phyloP scores from a whole-genome alignment of 1,284 basidiomycete species.

The Athelia sp. region DNA sequence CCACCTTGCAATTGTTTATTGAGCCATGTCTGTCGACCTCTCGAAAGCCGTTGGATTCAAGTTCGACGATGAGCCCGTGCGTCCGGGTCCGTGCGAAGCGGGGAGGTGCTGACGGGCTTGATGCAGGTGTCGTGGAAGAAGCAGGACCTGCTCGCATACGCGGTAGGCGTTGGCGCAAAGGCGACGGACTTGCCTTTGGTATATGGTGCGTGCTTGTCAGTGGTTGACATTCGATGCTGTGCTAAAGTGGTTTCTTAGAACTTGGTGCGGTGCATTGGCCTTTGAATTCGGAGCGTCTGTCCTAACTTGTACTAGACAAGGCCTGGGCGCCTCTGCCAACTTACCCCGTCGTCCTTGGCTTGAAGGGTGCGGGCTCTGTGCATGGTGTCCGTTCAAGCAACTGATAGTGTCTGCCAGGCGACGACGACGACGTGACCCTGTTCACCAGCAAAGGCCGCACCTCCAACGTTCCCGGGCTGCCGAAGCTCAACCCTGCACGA shows the following conservation, averaged over 20 bases:
- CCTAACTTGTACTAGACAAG: constrained; percentile 29
- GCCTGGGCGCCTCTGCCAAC: constrained; percentile 47
- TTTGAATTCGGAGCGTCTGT: background rate
- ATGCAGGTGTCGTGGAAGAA: constrained; percentile 66
- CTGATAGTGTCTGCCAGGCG: constrained; percentile 28
- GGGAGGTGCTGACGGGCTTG: background rate
- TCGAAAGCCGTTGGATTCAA: constrained; percentile 46
- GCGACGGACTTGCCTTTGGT: constrained; percentile 53
- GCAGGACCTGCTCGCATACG: constrained; percentile 63
- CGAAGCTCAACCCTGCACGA: constrained; percentile 59
- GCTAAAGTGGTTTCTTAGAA: constrained; percentile 25
- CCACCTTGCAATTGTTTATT: constrained; percentile 1
- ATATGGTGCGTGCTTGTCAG: constrained; percentile 47
- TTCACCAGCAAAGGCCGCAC: constrained; percentile 51
- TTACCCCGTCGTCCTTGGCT: constrained; percentile 47
- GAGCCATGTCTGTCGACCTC: constrained; percentile 38
- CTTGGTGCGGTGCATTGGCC: constrained; percentile 28
- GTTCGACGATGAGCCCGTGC: constrained; percentile 39
- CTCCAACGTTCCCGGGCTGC: constrained; percentile 52
- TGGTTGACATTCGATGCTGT: background rate
- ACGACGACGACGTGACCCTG: constrained; percentile 57
- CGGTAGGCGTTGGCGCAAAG: constrained; percentile 69
- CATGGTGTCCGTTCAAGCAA: too few species aligned
- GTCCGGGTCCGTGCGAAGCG: constrained; percentile 11
- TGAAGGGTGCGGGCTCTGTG: constrained; percentile 46